A percentile compares a stretch with the other conserved stretches of the same genome.
phyloP scores from a whole-genome alignment of 345 rosid genomes.

The Corchorus olitorius region DNA sequence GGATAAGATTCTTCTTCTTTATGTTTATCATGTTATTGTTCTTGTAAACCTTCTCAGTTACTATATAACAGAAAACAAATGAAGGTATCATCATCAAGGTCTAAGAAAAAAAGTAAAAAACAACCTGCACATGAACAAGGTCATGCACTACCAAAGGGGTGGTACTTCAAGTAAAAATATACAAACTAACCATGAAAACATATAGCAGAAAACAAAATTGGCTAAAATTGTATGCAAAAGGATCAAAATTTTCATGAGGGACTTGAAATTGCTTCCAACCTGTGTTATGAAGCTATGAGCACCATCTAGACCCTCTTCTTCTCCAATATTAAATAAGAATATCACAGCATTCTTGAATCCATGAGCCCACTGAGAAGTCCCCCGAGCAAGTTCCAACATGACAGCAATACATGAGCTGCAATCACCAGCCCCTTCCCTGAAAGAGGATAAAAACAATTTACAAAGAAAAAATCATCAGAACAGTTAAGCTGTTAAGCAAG shows the following conservation, averaged over 20 bases:
- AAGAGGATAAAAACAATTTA: constrained; percentile 19
- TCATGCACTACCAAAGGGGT: neutral
- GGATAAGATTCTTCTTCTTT: neutral
- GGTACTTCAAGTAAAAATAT: no score
- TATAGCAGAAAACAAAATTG: no score
- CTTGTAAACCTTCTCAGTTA: neutral
- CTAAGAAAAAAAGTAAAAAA: neutral
- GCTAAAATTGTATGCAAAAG: neutral
- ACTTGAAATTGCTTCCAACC: constrained; percentile 43
- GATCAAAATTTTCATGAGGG: neutral
- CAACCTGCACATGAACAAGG: neutral
- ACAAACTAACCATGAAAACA: no score
- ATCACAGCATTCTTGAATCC: constrained; percentile 85
- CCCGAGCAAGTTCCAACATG: constrained; percentile 96
- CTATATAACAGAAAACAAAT: neutral
- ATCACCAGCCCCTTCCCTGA: constrained; percentile 98
- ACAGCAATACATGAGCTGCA: constrained; percentile 95
- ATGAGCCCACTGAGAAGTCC: constrained; percentile 90
- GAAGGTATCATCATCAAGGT: constrained; percentile 3
- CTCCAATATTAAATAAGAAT: constrained; percentile 91
- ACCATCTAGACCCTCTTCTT: constrained; percentile 95
- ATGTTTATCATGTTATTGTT: neutral
- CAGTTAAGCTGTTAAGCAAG: neutral
- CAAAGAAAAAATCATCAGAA: neutral
- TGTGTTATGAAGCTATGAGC: constrained; percentile 99